These are phyloP conservation scores for Umbilicaria muhlenbergii DNA, from an alignment of 495 filamentous ascomycete genomes.

Conservation along the genomic window DNA sequence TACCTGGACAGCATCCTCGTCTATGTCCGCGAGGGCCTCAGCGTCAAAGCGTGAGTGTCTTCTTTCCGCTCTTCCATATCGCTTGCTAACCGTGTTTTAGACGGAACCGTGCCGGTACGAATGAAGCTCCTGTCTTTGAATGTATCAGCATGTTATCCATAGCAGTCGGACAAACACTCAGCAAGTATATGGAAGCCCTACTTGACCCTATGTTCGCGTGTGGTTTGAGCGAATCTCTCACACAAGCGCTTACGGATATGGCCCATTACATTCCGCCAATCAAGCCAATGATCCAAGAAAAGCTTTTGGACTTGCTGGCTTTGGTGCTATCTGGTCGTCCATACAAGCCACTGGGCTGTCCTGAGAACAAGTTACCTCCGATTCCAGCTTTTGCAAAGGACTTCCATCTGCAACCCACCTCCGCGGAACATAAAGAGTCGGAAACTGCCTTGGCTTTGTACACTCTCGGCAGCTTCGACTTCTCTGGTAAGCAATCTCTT, in stretches of 20 bases:
- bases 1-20: constrained; percentile 89
- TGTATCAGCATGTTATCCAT: constrained; percentile 94
- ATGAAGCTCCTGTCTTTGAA: constrained; percentile 87
- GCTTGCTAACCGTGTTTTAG: constrained; percentile 22
- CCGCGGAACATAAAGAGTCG: constrained; percentile 58
- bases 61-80: constrained; percentile 5
- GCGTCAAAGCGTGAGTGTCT: constrained; percentile 49
- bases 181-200: constrained; percentile 92
- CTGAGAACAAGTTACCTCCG: constrained; percentile 46
- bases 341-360: constrained; percentile 82
- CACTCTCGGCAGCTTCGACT: constrained; percentile 93
- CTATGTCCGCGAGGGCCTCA: constrained; percentile 80
- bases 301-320: constrained; percentile 86
- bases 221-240: constrained; percentile 79
- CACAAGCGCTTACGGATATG: constrained; percentile 92
- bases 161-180: constrained; percentile 88
- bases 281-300: constrained; percentile 81
- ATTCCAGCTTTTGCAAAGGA: constrained; percentile 76
- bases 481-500: constrained; percentile 35
- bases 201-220: constrained; percentile 96
- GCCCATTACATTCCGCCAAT: constrained; percentile 95
- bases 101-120: constrained; percentile 50
- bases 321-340: constrained; percentile 81
- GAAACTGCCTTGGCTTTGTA: constrained; percentile 87
- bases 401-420: constrained; percentile 36